phyloP scores from a whole-genome alignment of 805 yeast genomes.

The Soucietia sequanensis region DNA sequence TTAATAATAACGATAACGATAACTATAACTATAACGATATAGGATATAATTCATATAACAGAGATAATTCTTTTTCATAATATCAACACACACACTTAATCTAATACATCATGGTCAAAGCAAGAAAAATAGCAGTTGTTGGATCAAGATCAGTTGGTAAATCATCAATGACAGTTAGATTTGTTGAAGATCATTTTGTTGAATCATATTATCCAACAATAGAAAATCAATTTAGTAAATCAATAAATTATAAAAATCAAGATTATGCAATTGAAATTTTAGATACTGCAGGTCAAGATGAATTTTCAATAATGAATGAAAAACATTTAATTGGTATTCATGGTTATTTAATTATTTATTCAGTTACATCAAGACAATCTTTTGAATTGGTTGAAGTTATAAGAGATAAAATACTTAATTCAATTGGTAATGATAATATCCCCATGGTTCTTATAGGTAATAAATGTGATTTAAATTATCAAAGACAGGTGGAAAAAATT shows the following conservation, averaged over 20 bases:
- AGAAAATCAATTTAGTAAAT: slow-evolving; percentile 78
- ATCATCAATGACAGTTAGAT: slow-evolving; percentile 80
- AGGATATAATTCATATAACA: too few species aligned
- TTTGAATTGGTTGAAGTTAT: slow-evolving; percentile 75
- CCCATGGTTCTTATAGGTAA: slow-evolving; percentile 65
- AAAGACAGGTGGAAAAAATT: slow-evolving; percentile 59
- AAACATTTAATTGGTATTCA: slow-evolving; percentile 78
- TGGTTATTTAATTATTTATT: slow-evolving; percentile 79
- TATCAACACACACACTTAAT: too few species aligned
- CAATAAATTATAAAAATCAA: slow-evolving; percentile 64
- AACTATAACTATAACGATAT: too few species aligned
- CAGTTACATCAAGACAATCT: slow-evolving; percentile 73
- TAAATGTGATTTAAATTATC: slow-evolving; percentile 62
- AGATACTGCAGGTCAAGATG: slow-evolving; percentile 95
- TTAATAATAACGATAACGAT: too few species aligned
- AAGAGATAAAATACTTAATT: slow-evolving; percentile 79
- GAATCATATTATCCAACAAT: slow-evolving; percentile 91
- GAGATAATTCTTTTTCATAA: too few species aligned
- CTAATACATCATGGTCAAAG: slow-evolving; percentile 41
- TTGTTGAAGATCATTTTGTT: slow-evolving; percentile 83
- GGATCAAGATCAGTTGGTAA: slow-evolving; percentile 90
- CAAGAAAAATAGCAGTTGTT: slow-evolving; percentile 79
- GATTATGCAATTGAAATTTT: slow-evolving; percentile 80
- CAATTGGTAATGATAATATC: slow-evolving; percentile 48
- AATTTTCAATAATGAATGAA: slow-evolving; percentile 75